Percentiles rank a stretch among this genome's conserved stretches.
Conservation (phyloP, 768 basidiomycete species). For the Tricholomella constricta region DNA sequence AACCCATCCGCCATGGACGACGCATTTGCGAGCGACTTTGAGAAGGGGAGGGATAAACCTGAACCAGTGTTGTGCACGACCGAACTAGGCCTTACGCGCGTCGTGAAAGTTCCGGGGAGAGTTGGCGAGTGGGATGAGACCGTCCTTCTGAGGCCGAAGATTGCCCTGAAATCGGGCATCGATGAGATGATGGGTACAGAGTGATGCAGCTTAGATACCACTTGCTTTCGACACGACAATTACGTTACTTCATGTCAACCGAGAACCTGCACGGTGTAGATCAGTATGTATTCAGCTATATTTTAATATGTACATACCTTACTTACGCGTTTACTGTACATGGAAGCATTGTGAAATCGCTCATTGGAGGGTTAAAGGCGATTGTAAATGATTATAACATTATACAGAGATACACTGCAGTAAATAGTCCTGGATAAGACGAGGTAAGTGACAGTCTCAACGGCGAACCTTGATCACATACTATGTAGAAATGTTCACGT, state of each 20-base stretch:
- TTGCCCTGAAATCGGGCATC: conserved; percentile 49
- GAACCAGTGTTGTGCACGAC: conserved; percentile 56
- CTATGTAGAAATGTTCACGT: conserved; percentile 7
- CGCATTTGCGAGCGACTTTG: conserved; percentile 30
- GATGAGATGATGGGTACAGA: conserved; percentile 29
- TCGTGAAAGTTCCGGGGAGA: conserved; percentile 40
- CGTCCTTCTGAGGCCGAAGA: conserved; percentile 54
- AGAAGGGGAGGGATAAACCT: conserved; percentile 15
- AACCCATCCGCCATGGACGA: conserved; percentile 48
- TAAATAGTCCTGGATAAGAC: not conserved
- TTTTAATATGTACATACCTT: conserved; percentile 14
- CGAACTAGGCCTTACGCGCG: conserved; percentile 51
- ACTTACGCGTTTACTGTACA: not conserved
- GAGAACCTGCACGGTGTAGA: not conserved
- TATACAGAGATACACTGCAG: not conserved
- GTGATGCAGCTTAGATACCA: conserved; percentile 11
- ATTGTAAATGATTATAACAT: not conserved
- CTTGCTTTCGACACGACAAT: not conserved
- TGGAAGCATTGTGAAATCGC: not conserved
- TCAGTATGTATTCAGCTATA: conserved; percentile 1
- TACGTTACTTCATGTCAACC: not conserved
- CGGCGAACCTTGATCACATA: not conserved
- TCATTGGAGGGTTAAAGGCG: not conserved
- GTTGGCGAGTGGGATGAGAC: conserved; percentile 49
- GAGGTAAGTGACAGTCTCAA: not conserved